Evolutionary conservation across 371 early-diverging fungal genomes (phyloP).

Genomic region (Mucor velutinosus): DNA sequence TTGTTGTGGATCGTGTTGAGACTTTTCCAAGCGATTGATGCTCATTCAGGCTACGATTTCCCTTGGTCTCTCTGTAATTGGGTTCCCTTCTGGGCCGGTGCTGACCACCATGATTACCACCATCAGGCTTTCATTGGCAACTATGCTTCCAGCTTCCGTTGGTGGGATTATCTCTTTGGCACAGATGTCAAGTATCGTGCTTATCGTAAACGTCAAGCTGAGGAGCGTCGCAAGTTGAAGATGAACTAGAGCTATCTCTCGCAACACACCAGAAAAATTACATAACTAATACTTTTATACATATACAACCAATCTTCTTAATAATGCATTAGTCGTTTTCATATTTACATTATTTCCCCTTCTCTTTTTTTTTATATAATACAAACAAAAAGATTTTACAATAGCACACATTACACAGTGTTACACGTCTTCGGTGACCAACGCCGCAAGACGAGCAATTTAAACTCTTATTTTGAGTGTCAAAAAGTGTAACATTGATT

Average conservation of each 20-base stretch:
- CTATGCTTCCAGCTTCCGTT: conserved; percentile 79
- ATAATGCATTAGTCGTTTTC: background rate
- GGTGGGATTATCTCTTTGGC: conserved; percentile 85
- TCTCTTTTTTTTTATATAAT: background rate
- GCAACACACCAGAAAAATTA: background rate
- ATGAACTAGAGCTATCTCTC: background rate
- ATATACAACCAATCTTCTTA: background rate
- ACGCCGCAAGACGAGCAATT: background rate
- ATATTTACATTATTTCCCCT: background rate
- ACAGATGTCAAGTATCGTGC: conserved; percentile 80
- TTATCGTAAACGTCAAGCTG: conserved; percentile 55
- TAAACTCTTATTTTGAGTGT: background rate
- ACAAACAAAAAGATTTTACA: background rate
- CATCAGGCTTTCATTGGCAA: conserved; percentile 83
- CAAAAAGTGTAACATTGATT: background rate
- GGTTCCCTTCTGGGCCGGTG: conserved; percentile 82
- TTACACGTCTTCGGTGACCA: background rate
- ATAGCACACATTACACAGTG: background rate
- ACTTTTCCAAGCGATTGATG: conserved; percentile 87
- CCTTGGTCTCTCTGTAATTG: conserved; percentile 86
- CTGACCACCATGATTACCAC: conserved; percentile 89
- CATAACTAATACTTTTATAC: background rate
- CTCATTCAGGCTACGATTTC: conserved; percentile 96
- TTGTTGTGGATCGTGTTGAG: conserved; percentile 80
- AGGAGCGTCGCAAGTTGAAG: conserved; percentile 24